Evolutionary conservation across 1,284 basidiomycete species (phyloP).

Genomic region (Pseudozyma tsukubaensis): DNA sequence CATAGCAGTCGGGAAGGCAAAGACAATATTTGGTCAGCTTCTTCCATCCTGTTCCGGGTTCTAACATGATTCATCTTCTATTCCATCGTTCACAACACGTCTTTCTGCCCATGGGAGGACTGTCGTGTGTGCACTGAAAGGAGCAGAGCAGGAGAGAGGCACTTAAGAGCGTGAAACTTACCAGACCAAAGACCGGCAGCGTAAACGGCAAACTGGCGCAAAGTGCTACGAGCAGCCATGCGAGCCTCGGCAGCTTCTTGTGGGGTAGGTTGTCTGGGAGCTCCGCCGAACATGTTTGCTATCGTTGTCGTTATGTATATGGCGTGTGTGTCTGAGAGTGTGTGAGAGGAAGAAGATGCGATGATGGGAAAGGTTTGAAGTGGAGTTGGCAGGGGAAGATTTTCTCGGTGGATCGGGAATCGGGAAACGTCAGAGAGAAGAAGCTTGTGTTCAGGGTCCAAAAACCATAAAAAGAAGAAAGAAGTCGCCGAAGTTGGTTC

Average conservation of each 20-base stretch:
- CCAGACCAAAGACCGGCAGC: slow-evolving; percentile 45
- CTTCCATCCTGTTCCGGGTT: too few species aligned
- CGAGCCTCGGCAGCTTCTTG: slow-evolving; percentile 37
- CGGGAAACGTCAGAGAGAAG: too few species aligned
- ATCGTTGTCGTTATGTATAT: neutral
- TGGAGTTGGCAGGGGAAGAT: slow-evolving; percentile 3
- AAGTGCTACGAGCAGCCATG: slow-evolving; percentile 31
- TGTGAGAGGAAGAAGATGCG: neutral
- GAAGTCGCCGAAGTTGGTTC: slow-evolving; percentile 14
- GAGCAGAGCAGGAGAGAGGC: neutral
- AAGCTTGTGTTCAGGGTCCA: slow-evolving; percentile 21
- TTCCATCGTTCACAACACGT: too few species aligned
- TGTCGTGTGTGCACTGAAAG: too few species aligned
- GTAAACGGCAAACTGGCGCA: slow-evolving; percentile 31
- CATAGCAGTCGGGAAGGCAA: neutral
- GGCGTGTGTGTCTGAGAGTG: neutral
- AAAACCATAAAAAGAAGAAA: neutral
- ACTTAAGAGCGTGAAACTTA: slow-evolving; percentile 24
- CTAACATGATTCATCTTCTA: neutral
- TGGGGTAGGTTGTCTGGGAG: slow-evolving; percentile 33
- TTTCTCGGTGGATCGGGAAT: slow-evolving; percentile 2
- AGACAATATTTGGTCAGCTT: neutral
- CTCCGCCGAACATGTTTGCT: slow-evolving; percentile 47
- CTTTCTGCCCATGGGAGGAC: too few species aligned
- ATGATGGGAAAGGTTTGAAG: neutral